Percentiles rank a stretch among this genome's conserved stretches.
Evolutionary conservation across 1,139 yeast species (phyloP).

Genomic region (Hanseniaspora sp.): DNA sequence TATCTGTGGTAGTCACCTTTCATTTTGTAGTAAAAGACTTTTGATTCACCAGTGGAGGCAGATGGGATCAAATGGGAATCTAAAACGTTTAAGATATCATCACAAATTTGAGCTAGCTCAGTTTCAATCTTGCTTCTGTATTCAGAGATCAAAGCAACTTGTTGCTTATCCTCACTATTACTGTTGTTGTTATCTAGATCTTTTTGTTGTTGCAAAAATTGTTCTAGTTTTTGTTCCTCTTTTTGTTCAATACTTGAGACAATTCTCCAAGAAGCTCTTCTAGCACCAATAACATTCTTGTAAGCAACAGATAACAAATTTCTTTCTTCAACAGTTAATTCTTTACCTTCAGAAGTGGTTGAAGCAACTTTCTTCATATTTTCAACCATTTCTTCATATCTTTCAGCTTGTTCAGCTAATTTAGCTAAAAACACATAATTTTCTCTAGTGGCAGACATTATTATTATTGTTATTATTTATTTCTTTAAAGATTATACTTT

Average conservation of each 20-base stretch:
- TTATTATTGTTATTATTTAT: constrained; percentile 15
- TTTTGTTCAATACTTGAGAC: constrained; percentile 95
- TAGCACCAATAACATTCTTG: constrained; percentile 97
- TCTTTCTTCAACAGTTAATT: constrained; percentile 94
- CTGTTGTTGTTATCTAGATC: constrained; percentile 8
- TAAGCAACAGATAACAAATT: constrained; percentile 93
- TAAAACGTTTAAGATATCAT: constrained; percentile 79
- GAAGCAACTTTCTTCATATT: constrained; percentile 97
- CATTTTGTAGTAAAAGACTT: constrained; percentile 98
- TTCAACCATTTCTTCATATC: constrained; percentile 99
- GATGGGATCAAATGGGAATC: constrained; percentile 84
- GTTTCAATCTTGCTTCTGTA: constrained; percentile 91
- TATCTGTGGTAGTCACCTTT: constrained; percentile 99
- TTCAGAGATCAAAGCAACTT: constrained; percentile 80
- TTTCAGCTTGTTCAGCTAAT: constrained; percentile 99
- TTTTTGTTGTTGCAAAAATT: constrained; percentile 23
- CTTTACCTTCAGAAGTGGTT: constrained; percentile 55
- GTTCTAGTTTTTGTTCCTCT: constrained; percentile 90
- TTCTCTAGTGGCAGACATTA: constrained; percentile 78
- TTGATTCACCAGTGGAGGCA: constrained; percentile 93
- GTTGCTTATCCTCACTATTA: constrained; percentile 36
- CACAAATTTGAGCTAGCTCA: constrained; percentile 88
- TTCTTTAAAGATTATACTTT: background rate
- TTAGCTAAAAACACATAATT: constrained; percentile 97
- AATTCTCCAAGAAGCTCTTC: constrained; percentile 99